Percentiles rank a stretch among this genome's conserved stretches.
Evolutionary conservation across 2,329 filamentous ascomycete genomes (phyloP).

Genomic region (Penicillium sp.): DNA sequence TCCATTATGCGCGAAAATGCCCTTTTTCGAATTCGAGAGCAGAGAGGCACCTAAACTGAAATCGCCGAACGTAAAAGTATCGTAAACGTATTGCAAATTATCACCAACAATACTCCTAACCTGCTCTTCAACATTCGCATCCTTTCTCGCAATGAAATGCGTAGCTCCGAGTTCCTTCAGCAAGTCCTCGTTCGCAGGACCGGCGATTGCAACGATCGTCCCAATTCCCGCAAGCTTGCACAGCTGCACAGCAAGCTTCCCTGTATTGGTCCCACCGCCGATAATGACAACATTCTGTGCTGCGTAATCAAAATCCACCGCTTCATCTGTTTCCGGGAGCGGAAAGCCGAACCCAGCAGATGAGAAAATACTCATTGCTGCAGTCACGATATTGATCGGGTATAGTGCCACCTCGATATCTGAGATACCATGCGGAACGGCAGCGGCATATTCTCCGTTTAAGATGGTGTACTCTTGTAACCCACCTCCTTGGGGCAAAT

Average conservation of each 20-base stretch:
- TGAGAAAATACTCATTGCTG: not conserved
- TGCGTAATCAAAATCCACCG: conserved; percentile 15
- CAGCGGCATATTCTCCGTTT: not conserved
- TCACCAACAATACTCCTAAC: conserved; percentile 41
- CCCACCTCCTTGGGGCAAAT: not conserved
- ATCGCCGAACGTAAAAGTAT: conserved; percentile 30
- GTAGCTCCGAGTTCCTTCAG: conserved; percentile 41
- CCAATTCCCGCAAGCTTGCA: conserved; percentile 36
- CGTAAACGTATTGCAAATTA: conserved; percentile 41
- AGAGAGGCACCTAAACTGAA: conserved; percentile 30
- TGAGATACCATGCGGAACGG: not conserved
- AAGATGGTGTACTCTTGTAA: conserved; percentile 2
- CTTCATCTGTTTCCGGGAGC: not conserved
- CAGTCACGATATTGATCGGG: not conserved
- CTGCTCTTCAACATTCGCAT: conserved; percentile 25
- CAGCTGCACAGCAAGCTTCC: conserved; percentile 25
- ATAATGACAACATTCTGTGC: conserved; percentile 22
- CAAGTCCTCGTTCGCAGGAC: conserved; percentile 20
- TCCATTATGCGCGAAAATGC: conserved; percentile 29
- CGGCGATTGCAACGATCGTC: conserved; percentile 41
- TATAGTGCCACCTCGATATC: not conserved
- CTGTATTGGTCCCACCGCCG: conserved; percentile 26
- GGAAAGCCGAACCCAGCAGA: not conserved
- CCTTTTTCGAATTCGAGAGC: conserved; percentile 38
- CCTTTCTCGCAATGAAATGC: conserved; percentile 44